A percentile compares a stretch with the other conserved stretches of the same genome.
Evolutionary conservation across 2,329 filamentous ascomycete genomes (phyloP).

Genomic region (Cladosporium colombiae): DNA sequence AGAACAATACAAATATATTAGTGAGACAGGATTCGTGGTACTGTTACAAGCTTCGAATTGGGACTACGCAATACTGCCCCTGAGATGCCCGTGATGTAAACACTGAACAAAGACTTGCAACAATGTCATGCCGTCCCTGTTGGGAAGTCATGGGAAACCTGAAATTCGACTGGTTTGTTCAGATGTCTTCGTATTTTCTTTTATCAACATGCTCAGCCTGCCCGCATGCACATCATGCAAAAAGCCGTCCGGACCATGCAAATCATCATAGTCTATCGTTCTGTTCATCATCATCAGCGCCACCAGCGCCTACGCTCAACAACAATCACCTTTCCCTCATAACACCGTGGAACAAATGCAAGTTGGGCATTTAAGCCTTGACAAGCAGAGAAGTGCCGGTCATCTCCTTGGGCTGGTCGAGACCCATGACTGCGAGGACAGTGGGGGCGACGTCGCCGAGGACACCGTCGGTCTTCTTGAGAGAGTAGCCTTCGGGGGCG

Average conservation of each 20-base stretch:
- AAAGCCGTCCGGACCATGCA: background rate
- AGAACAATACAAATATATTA: background rate
- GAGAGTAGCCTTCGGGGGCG: constrained; percentile 81
- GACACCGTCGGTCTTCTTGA: constrained; percentile 85
- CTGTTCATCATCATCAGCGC: constrained; percentile 11
- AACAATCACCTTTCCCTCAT: constrained; percentile 8
- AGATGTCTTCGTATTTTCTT: background rate
- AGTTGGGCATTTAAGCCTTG: constrained; percentile 56
- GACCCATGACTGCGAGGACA: constrained; percentile 83
- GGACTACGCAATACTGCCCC: background rate
- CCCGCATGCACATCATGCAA: background rate
- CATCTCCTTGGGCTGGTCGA: constrained; percentile 91
- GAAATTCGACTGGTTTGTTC: background rate
- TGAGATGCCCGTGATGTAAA: background rate
- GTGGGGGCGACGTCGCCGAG: constrained; percentile 97
- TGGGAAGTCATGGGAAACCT: background rate
- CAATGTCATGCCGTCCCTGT: background rate
- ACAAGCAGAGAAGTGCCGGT: constrained; percentile 79
- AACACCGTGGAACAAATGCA: background rate
- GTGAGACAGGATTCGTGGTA: background rate
- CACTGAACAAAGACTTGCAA: background rate
- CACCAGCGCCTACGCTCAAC: constrained; percentile 21
- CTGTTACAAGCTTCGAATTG: background rate
- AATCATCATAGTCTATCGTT: background rate
- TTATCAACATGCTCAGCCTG: background rate